A percentile compares a stretch with the other conserved stretches of the same genome.
These are phyloP conservation scores for Fragaria ananassa DNA, from an alignment of 306 rosid genomes.

Conservation along the genomic window DNA sequence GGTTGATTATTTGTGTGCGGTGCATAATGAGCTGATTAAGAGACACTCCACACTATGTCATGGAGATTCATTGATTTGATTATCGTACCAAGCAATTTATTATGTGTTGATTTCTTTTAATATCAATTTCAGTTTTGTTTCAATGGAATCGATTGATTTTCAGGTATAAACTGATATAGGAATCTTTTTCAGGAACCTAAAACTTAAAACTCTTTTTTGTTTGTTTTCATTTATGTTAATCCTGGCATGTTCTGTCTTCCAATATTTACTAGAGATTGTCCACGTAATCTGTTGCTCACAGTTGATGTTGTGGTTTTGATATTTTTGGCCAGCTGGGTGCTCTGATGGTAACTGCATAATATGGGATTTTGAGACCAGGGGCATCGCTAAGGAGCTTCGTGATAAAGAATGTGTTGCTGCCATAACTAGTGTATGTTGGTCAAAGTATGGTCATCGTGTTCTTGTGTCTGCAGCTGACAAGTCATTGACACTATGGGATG, in stretches of 20 bases:
- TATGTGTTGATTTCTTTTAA: neutral
- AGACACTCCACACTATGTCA: neutral
- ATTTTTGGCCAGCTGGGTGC: conserved; percentile 75
- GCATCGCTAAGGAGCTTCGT: conserved; percentile 78
- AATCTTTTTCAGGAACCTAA: neutral
- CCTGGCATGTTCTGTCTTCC: conserved; percentile 1
- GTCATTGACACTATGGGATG: conserved; percentile 83
- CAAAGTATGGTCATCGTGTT: conserved; percentile 62
- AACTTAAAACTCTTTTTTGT: neutral
- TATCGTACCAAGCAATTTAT: neutral
- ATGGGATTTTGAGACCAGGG: conserved; percentile 98
- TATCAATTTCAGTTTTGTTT: neutral
- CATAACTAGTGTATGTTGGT: conserved; percentile 70
- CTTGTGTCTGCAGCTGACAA: conserved; percentile 90
- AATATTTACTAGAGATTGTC: conserved; percentile 9
- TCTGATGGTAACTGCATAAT: conserved; percentile 87
- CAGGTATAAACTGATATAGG: neutral
- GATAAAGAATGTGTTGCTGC: conserved; percentile 73
- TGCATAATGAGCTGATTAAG: neutral
- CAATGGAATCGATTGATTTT: neutral
- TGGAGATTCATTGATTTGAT: neutral
- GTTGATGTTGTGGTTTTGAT: conserved; percentile 26
- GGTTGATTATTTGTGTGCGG: neutral
- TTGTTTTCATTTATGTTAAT: neutral
- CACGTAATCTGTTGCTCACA: conserved; percentile 17